Conservation (phyloP, 2,329 filamentous ascomycete genomes). For the Aspergillus brasiliensis region DNA sequence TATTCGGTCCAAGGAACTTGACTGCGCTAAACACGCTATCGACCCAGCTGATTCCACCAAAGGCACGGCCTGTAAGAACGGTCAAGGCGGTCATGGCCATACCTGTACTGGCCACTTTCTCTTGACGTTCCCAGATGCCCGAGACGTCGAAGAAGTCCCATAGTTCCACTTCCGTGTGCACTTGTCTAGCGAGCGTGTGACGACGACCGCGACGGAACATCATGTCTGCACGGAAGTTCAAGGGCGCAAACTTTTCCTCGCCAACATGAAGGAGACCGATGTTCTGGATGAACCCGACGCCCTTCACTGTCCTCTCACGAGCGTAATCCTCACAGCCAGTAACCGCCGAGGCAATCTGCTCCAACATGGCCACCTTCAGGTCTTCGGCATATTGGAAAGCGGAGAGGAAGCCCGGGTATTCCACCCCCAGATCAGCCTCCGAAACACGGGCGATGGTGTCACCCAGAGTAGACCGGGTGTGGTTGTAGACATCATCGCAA, state of each 20-base stretch:
- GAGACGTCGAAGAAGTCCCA: slow-evolving; percentile 92
- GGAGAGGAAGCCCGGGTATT: slow-evolving; percentile 81
- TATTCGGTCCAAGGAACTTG: slow-evolving; percentile 79
- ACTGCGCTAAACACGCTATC: slow-evolving; percentile 81
- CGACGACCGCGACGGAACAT: slow-evolving; percentile 84
- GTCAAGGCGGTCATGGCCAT: slow-evolving; percentile 92
- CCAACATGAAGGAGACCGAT: slow-evolving; percentile 87
- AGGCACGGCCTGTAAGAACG: slow-evolving; percentile 76
- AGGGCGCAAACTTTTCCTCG: slow-evolving; percentile 74
- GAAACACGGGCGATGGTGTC: slow-evolving; percentile 76
- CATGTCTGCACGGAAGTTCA: slow-evolving; percentile 85
- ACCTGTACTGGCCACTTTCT: slow-evolving; percentile 90
- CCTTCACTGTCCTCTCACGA: slow-evolving; percentile 72
- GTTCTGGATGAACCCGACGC: slow-evolving; percentile 85
- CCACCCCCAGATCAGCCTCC: slow-evolving; percentile 75
- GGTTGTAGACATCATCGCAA: slow-evolving; percentile 80
- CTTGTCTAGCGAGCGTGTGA: slow-evolving; percentile 78
- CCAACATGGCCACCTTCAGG: slow-evolving; percentile 86
- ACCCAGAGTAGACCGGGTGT: slow-evolving; percentile 75
- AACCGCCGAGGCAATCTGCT: slow-evolving; percentile 80
- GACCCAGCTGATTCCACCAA: slow-evolving; percentile 85
- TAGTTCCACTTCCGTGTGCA: slow-evolving; percentile 84
- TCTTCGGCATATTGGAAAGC: slow-evolving; percentile 94
- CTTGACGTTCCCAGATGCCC: slow-evolving; percentile 81
- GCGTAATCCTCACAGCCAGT: slow-evolving; percentile 81